Evolutionary conservation across 2,329 filamentous ascomycete species (phyloP).

Genomic region (Xylaria sp.): DNA sequence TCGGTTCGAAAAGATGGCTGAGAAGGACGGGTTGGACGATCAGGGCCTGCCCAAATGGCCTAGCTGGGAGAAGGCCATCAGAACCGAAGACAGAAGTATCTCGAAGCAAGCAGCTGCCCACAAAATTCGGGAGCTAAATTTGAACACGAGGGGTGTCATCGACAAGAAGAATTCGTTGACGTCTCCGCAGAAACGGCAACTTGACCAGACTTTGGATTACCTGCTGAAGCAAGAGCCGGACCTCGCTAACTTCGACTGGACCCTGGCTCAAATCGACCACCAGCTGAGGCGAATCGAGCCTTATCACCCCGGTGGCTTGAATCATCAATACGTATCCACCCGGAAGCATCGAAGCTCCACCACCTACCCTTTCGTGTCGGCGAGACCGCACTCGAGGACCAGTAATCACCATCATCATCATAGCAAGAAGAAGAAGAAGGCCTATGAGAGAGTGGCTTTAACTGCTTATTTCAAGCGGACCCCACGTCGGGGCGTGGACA

Average conservation of each 20-base stretch:
- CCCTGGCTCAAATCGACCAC: constrained; percentile 59
- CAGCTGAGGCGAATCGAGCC: constrained; percentile 48
- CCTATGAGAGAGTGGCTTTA: constrained; percentile 55
- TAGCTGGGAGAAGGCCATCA: constrained; percentile 56
- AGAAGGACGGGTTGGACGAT: constrained; percentile 51
- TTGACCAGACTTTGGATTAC: constrained; percentile 54
- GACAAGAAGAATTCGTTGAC: constrained; percentile 56
- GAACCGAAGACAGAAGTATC: constrained; percentile 51
- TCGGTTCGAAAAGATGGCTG: constrained; percentile 55
- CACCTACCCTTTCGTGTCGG: constrained; percentile 6
- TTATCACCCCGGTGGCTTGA: constrained; percentile 23
- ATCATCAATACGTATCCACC: not conserved
- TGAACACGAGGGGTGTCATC: constrained; percentile 46
- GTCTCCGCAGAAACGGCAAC: constrained; percentile 54
- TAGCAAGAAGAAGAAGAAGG: constrained; percentile 45
- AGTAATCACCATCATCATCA: constrained; percentile 28
- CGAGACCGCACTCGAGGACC: constrained; percentile 16
- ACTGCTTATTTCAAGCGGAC: constrained; percentile 60
- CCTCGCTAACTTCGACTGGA: constrained; percentile 52
- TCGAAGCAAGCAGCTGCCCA: constrained; percentile 53
- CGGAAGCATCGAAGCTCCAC: constrained; percentile 27
- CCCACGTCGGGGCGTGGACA: constrained; percentile 50
- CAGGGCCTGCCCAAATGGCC: constrained; percentile 50
- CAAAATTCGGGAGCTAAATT: constrained; percentile 54
- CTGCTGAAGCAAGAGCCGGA: constrained; percentile 53